Percentiles rank a stretch among this genome's conserved stretches.
Conservation (phyloP, 176 grass and related monocot genomes). For the Pontederia crassipes region DNA sequence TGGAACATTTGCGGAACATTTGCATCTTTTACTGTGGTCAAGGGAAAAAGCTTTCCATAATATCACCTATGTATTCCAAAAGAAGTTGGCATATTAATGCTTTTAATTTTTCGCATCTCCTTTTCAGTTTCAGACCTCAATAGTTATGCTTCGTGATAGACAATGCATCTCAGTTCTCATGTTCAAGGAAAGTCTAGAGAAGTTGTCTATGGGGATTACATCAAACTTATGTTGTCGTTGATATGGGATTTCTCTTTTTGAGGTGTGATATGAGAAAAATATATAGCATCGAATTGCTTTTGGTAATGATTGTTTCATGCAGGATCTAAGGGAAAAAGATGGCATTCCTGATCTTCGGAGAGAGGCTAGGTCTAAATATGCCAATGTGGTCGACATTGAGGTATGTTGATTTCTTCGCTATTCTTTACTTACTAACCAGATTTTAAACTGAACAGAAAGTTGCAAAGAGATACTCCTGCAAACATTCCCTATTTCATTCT, state of each 20-base stretch:
- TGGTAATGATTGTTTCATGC: conserved; percentile 33
- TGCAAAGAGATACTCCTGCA: too few species aligned
- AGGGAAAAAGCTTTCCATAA: not conserved
- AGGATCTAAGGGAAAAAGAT: conserved; percentile 74
- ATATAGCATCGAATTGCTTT: conserved; percentile 4
- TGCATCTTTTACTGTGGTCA: not conserved
- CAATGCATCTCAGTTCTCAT: too few species aligned
- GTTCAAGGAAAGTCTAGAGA: too few species aligned
- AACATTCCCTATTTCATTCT: too few species aligned
- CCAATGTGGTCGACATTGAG: conserved; percentile 64
- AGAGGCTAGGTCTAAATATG: conserved; percentile 85
- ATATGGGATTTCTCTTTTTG: not conserved
- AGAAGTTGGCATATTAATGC: too few species aligned
- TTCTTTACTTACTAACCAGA: too few species aligned
- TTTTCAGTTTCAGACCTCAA: not conserved
- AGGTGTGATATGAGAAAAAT: too few species aligned
- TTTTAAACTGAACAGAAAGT: too few species aligned
- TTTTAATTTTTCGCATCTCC: not conserved
- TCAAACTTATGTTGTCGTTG: not conserved
- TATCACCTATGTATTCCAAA: too few species aligned
- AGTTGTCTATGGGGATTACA: too few species aligned
- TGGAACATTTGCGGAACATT: too few species aligned
- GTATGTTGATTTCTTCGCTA: conserved; percentile 18
- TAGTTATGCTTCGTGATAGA: not conserved
- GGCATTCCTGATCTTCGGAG: conserved; percentile 84